These are phyloP conservation scores for Theobroma grandiflorum DNA, from an alignment of 441 rosid genomes.

Conservation along the genomic window DNA sequence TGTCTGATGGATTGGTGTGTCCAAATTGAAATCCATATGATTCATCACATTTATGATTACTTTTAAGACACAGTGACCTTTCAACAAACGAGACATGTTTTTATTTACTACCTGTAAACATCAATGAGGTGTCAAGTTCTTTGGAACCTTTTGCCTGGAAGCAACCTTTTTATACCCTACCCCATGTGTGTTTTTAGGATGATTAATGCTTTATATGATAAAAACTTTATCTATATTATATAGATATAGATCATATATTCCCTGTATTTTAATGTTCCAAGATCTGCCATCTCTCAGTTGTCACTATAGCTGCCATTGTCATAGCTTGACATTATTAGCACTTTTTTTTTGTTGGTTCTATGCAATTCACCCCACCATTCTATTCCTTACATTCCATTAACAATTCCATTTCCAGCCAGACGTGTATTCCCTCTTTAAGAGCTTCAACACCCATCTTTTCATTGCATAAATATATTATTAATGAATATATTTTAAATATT, in stretches of 20 bases:
- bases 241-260: background rate
- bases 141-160: conserved; percentile 17
- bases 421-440: background rate
- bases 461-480: no score
- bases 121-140: conserved; percentile 31
- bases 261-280: background rate
- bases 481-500: no score
- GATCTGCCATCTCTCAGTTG: background rate
- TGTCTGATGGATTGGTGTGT: background rate
- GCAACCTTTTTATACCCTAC: background rate
- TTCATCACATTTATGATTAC: conserved; percentile 20
- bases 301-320: background rate
- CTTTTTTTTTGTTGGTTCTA: background rate
- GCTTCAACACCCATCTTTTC: background rate
- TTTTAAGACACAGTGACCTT: conserved; percentile 41
- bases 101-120: conserved; percentile 23
- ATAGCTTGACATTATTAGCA: background rate
- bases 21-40: background rate
- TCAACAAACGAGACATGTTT: conserved; percentile 38
- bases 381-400: background rate
- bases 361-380: background rate
- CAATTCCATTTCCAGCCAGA: background rate
- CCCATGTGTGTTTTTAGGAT: background rate
- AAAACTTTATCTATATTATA: background rate
- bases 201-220: background rate